phyloP scores from a whole-genome alignment of 805 yeast species.

The Saccharomycopsis lassenensis region DNA sequence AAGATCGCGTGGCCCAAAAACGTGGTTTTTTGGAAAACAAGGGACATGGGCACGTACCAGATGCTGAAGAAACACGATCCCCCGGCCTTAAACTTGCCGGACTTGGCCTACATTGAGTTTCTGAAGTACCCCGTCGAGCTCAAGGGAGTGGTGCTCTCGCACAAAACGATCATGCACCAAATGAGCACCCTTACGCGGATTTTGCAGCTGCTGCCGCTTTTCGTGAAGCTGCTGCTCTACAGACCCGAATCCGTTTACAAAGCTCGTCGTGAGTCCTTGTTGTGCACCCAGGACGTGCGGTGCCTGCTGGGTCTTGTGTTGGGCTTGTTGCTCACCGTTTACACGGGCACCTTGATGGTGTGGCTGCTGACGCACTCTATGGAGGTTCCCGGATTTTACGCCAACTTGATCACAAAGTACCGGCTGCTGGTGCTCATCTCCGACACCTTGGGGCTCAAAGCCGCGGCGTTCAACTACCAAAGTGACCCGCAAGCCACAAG shows the following conservation, averaged over 20 bases:
- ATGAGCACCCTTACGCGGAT: slow-evolving; percentile 67
- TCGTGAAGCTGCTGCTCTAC: slow-evolving; percentile 5
- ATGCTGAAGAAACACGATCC: slow-evolving; percentile 43
- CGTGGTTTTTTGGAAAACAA: slow-evolving; percentile 68
- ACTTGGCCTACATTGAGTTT: slow-evolving; percentile 88
- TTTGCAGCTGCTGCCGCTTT: slow-evolving; percentile 47
- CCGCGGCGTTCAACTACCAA: slow-evolving; percentile 88
- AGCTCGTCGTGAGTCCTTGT: slow-evolving; percentile 46
- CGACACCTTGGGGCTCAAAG: slow-evolving; percentile 80
- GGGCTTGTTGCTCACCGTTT: slow-evolving; percentile 72
- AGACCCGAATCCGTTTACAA: slow-evolving; percentile 33
- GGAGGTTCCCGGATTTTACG: slow-evolving; percentile 78
- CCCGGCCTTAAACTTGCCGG: slow-evolving; percentile 64
- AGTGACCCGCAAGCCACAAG: slow-evolving; percentile 78
- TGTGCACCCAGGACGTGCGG: slow-evolving; percentile 51
- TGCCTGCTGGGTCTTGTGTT: slow-evolving; percentile 72
- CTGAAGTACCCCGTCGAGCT: slow-evolving; percentile 78
- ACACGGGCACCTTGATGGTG: slow-evolving; percentile 69
- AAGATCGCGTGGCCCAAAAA: slow-evolving; percentile 64
- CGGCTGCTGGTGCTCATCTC: slow-evolving; percentile 67
- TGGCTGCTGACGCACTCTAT: slow-evolving; percentile 70
- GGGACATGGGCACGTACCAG: slow-evolving; percentile 70
- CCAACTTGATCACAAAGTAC: slow-evolving; percentile 61
- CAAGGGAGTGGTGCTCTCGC: slow-evolving; percentile 89
- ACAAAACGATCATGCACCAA: slow-evolving; percentile 78